phyloP scores from a whole-genome alignment of 2,329 filamentous ascomycete species.

The Scedosporium dehoogii region DNA sequence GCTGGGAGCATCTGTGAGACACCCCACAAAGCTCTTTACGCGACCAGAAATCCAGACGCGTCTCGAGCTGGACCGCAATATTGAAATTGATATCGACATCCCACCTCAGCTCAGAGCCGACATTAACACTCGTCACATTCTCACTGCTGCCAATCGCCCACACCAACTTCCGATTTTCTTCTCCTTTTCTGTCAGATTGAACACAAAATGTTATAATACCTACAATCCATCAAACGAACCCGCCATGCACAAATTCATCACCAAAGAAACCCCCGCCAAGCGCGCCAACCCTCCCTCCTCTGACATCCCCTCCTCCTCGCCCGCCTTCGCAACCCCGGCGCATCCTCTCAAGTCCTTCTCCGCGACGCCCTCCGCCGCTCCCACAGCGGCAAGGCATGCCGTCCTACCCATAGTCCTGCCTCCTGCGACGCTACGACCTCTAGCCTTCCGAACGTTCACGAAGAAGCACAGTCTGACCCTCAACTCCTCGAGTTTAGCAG shows the following conservation, averaged over 20 bases:
- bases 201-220: background rate
- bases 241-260: conserved; percentile 11
- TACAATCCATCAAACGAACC: background rate
- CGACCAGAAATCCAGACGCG: conserved; percentile 4
- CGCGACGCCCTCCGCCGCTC: conserved; percentile 41
- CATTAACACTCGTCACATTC: background rate
- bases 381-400: conserved; percentile 25
- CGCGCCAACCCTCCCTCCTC: conserved; percentile 30
- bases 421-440: conserved; percentile 72
- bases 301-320: conserved; percentile 75
- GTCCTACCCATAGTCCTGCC: conserved; percentile 86
- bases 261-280: conserved; percentile 10
- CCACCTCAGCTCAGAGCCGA: background rate
- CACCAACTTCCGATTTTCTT: background rate
- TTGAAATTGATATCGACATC: background rate
- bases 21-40: conserved; percentile 1
- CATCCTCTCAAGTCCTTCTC: conserved; percentile 63
- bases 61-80: background rate
- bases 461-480: conserved; percentile 95
- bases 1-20: background rate
- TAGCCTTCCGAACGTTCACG: conserved; percentile 92
- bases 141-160: background rate
- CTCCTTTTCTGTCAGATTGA: background rate
- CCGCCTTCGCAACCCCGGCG: conserved; percentile 78
- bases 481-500: conserved; percentile 74